These are phyloP conservation scores for Colletotrichum neosansevieriae DNA, from an alignment of 2,329 filamentous ascomycete species.

Conservation along the genomic window DNA sequence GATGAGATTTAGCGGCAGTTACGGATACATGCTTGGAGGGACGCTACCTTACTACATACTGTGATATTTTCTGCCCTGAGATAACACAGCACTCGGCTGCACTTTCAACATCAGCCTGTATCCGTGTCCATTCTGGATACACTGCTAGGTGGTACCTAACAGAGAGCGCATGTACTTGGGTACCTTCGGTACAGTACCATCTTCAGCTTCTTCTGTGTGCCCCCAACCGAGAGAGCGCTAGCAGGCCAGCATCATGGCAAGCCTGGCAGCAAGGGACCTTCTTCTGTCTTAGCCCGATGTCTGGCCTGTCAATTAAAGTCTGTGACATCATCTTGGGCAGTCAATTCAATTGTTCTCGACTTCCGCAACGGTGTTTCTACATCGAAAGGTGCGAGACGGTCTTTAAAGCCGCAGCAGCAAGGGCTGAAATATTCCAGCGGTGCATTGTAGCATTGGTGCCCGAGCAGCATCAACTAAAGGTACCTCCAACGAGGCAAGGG, in stretches of 20 bases:
- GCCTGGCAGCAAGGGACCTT: constrained; percentile 29
- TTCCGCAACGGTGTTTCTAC: background rate
- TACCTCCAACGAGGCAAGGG: background rate
- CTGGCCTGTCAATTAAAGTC: constrained; percentile 1
- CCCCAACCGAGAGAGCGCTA: constrained; percentile 7
- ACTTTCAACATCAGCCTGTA: background rate
- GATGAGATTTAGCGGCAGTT: constrained; percentile 20
- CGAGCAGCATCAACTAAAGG: background rate
- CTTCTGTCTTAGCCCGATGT: constrained; percentile 28
- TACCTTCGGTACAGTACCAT: background rate
- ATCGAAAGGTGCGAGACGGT: background rate
- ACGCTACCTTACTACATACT: too few species aligned
- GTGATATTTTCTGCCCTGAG: background rate
- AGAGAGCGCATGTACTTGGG: background rate
- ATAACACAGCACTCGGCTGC: background rate
- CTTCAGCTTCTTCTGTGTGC: background rate
- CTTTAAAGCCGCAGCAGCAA: constrained; percentile 14
- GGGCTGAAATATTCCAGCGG: background rate
- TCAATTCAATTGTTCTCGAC: background rate
- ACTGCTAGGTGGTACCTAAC: too few species aligned
- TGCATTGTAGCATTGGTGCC: constrained; percentile 22
- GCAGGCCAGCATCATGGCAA: constrained; percentile 15
- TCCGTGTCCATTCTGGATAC: background rate
- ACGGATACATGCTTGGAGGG: constrained; percentile 13
- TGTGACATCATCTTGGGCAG: constrained; percentile 29